Percentiles rank a stretch among this genome's conserved stretches.
phyloP scores from a whole-genome alignment of 148 eudicot genomes.

The Silene latifolia region DNA sequence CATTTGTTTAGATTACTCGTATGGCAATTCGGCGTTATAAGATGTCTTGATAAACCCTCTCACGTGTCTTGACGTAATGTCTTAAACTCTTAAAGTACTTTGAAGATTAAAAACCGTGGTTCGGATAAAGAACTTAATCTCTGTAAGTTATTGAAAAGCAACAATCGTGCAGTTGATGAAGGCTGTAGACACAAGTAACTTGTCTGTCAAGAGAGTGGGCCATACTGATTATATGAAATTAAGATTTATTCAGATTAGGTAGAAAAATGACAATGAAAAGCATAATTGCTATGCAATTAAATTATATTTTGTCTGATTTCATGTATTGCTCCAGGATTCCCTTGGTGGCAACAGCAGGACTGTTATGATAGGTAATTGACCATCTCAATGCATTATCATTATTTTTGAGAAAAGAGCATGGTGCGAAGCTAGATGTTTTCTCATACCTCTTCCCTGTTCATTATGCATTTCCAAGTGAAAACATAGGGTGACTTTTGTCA shows the following conservation, averaged over 20 bases:
- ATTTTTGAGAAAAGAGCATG: not conserved
- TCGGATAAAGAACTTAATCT: not conserved
- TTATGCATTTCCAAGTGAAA: not conserved
- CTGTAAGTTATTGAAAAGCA: not conserved
- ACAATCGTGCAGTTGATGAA: not conserved
- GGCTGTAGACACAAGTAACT: not conserved
- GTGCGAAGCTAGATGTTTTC: not conserved
- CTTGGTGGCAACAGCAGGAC: slow-evolving; percentile 99
- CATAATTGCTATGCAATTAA: not conserved
- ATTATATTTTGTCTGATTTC: slow-evolving; percentile 7
- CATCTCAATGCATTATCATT: slow-evolving; percentile 9
- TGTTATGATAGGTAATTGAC: slow-evolving; percentile 80
- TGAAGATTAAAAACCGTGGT: slow-evolving; percentile 1
- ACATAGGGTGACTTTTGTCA: not conserved
- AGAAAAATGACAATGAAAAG: not conserved
- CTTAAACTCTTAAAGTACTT: not conserved
- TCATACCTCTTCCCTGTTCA: not conserved
- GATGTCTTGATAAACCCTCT: not conserved
- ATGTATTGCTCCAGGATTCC: slow-evolving; percentile 61
- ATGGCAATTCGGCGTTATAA: not conserved
- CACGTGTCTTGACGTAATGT: not conserved
- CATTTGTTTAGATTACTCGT: not conserved
- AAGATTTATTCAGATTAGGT: not conserved
- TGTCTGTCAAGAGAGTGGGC: not conserved
- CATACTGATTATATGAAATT: not conserved